Conservation (phyloP, 2,329 filamentous ascomycete species). For the Paraconiothyrium sp. region DNA sequence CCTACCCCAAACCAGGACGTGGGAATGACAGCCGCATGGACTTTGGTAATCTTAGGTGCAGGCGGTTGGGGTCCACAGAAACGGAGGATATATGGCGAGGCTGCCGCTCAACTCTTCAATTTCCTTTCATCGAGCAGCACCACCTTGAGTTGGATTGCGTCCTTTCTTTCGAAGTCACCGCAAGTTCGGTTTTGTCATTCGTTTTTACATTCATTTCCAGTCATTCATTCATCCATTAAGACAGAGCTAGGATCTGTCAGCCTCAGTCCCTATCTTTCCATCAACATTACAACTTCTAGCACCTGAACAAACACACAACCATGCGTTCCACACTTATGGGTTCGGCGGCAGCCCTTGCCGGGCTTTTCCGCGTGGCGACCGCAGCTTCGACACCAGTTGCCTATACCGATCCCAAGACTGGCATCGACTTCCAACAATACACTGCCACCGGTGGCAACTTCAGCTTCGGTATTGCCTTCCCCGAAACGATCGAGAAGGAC, state of each 20-base stretch:
- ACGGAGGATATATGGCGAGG: slow-evolving; percentile 19
- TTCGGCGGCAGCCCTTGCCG: slow-evolving; percentile 22
- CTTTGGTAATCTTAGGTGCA: slow-evolving; percentile 14
- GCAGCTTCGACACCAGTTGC: slow-evolving; percentile 20
- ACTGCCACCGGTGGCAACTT: slow-evolving; percentile 18
- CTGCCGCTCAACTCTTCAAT: slow-evolving; percentile 15
- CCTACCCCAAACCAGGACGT: neutral
- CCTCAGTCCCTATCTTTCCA: slow-evolving; percentile 9
- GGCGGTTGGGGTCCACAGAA: slow-evolving; percentile 11
- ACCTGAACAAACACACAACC: slow-evolving; percentile 9
- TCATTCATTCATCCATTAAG: slow-evolving; percentile 17
- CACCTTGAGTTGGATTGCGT: slow-evolving; percentile 15
- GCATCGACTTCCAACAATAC: slow-evolving; percentile 23
- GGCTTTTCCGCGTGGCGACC: slow-evolving; percentile 18
- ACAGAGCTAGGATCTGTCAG: slow-evolving; percentile 21
- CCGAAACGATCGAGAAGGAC: slow-evolving; percentile 21
- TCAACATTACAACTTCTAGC: slow-evolving; percentile 9
- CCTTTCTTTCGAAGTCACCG: slow-evolving; percentile 19
- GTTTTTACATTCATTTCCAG: slow-evolving; percentile 25
- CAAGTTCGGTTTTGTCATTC: slow-evolving; percentile 26
- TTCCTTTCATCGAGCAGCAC: slow-evolving; percentile 17
- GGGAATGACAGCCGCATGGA: slow-evolving; percentile 17
- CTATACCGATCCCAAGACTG: slow-evolving; percentile 25
- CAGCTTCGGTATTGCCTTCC: slow-evolving; percentile 21
- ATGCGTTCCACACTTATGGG: slow-evolving; percentile 24